phyloP scores from a whole-genome alignment of 2,329 filamentous ascomycete species.

The Colletotrichum chlorophyti region DNA sequence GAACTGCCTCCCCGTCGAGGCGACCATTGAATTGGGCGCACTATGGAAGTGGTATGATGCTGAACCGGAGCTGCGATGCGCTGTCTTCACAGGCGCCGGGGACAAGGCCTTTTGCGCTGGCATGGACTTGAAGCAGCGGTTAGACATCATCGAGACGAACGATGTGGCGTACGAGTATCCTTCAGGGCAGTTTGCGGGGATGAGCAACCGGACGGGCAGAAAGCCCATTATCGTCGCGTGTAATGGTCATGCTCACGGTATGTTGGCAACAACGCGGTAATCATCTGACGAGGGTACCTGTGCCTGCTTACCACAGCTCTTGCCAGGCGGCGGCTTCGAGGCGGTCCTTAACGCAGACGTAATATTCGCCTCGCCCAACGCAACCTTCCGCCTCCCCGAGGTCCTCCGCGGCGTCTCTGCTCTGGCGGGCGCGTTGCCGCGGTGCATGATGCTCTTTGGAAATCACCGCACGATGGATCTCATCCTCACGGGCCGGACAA shows the following conservation, averaged over 20 bases:
- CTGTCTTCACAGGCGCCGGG: conserved; percentile 58
- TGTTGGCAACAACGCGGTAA: conserved; percentile 19
- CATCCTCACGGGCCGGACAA: conserved; percentile 35
- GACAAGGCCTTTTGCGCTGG: conserved; percentile 59
- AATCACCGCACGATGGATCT: conserved; percentile 43
- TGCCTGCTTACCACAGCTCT: background rate
- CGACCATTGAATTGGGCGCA: conserved; percentile 46
- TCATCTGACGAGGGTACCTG: background rate
- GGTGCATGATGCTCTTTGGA: conserved; percentile 45
- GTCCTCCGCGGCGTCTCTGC: conserved; percentile 64
- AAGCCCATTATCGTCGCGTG: conserved; percentile 41
- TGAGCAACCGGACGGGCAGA: conserved; percentile 41
- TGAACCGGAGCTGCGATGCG: conserved; percentile 54
- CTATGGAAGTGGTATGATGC: conserved; percentile 59
- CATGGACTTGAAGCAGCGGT: conserved; percentile 58
- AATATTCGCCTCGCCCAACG: conserved; percentile 58
- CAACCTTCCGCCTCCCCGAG: conserved; percentile 63
- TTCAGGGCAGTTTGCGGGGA: conserved; percentile 41
- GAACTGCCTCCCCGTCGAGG: conserved; percentile 47
- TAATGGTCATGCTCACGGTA: conserved; percentile 40
- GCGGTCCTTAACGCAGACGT: conserved; percentile 57
- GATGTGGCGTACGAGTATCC: conserved; percentile 41
- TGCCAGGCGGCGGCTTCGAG: conserved; percentile 40
- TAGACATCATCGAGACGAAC: conserved; percentile 36
- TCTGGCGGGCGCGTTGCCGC: conserved; percentile 62